Conservation (phyloP, 2,329 filamentous ascomycete genomes). For the Cercospora zeae-maydis region DNA sequence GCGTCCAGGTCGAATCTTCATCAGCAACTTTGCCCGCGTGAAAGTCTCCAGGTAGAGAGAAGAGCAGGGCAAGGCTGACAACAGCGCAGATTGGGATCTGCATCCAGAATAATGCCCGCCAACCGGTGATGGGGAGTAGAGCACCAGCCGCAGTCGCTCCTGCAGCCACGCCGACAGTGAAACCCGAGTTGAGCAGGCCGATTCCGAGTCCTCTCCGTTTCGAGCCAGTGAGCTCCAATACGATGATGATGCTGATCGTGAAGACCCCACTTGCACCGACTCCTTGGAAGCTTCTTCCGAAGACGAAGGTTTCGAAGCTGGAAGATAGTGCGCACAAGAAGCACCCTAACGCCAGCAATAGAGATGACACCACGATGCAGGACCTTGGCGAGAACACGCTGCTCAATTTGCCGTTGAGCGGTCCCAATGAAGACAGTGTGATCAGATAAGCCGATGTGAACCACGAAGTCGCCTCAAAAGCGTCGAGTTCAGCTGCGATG, state of each 20-base stretch:
- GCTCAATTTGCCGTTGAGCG: conserved; percentile 67
- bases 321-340: conserved; percentile 61
- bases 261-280: conserved; percentile 68
- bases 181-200: conserved; percentile 68
- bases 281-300: conserved; percentile 66
- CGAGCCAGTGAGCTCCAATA: conserved; percentile 68
- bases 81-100: conserved; percentile 64
- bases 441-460: conserved; percentile 77
- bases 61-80: conserved; percentile 59
- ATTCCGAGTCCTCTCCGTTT: conserved; percentile 69
- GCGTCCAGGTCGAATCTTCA: conserved; percentile 42
- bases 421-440: conserved; percentile 57
- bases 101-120: conserved; percentile 70
- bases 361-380: conserved; percentile 61
- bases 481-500: conserved; percentile 70
- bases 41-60: conserved; percentile 58
- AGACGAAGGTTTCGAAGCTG: conserved; percentile 60
- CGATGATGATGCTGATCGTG: conserved; percentile 69
- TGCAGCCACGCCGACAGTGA: conserved; percentile 67
- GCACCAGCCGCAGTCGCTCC: conserved; percentile 69
- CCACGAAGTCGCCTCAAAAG: conserved; percentile 72
- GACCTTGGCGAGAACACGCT: conserved; percentile 68
- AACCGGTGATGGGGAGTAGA: conserved; percentile 61
- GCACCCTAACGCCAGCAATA: conserved; percentile 59
- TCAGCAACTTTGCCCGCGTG: conserved; percentile 25